Conservation (phyloP, 1,284 basidiomycete species). For the Sanguinoderma infundibulare region DNA sequence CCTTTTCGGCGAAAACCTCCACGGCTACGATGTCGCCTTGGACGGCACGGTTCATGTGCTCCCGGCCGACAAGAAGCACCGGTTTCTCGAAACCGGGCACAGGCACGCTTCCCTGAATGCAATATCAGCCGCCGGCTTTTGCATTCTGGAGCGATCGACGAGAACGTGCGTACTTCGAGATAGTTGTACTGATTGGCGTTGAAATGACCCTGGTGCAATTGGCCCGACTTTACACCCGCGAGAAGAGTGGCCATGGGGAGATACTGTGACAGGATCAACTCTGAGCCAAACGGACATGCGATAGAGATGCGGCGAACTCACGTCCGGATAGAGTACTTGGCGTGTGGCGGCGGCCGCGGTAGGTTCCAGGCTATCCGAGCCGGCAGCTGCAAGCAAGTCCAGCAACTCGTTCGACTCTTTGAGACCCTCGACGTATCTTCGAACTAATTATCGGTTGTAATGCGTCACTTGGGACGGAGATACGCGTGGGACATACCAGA, state of each 20-base stretch:
- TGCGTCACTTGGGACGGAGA: background rate
- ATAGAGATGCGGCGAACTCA: conserved; percentile 35
- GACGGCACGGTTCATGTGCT: conserved; percentile 95
- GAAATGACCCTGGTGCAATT: conserved; percentile 92
- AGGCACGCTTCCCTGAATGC: conserved; percentile 77
- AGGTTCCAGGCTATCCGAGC: conserved; percentile 62
- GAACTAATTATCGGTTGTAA: conserved; percentile 47
- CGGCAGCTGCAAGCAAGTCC: conserved; percentile 79
- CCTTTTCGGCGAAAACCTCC: conserved; percentile 83
- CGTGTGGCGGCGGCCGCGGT: conserved; percentile 57
- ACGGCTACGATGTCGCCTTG: conserved; percentile 95
- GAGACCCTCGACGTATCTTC: conserved; percentile 81
- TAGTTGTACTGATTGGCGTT: conserved; percentile 97
- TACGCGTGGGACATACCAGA: conserved; percentile 52
- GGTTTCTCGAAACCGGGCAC: conserved; percentile 78
- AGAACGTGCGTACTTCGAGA: conserved; percentile 66
- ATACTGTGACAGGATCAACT: conserved; percentile 61
- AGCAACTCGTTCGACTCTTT: conserved; percentile 67
- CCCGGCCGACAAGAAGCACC: conserved; percentile 85
- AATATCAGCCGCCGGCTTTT: background rate
- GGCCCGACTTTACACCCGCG: conserved; percentile 86
- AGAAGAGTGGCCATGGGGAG: conserved; percentile 74
- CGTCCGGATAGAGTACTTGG: conserved; percentile 79
- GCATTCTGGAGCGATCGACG: background rate
- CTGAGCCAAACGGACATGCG: conserved; percentile 6